Base-by-base conservation (phyloP, 78 protist species). In the Acrasis kona region DNA sequence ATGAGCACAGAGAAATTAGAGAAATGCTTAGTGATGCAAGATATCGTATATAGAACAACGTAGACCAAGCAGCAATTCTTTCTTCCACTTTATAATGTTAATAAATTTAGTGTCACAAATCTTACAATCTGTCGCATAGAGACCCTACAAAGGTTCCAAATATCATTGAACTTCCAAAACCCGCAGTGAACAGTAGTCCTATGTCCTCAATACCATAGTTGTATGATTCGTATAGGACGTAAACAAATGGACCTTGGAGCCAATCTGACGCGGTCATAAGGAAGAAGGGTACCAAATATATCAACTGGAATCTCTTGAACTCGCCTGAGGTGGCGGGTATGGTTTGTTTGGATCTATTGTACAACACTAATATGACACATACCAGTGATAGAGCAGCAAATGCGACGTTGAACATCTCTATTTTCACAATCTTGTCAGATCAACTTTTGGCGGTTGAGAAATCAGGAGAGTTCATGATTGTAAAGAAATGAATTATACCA, bases 181-280 rank as follows among this genome's bases (percentile, higher is more conserved):
- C 99, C 7, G 76, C 85, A 4, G 95, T 42, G 70, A 93, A 96
- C 28, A 96, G 81, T 29, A 35, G 42, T 27, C 87, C 95, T 41
- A 93, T 95, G 38, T 84, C 87, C 28, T 57, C 50, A 42, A 10
- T 36, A 0, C n/a, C 5, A 65, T 78, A 87, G 42, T 95, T 96
- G 81, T 94, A 92, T 3, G 76, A 35, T 39, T 82, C 79, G 75
- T 96, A 96, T 27, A 96, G 85, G 9, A 79, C 86, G 74, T 96
- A 96, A 50, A 96, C 92, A 70, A 94, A 94, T 5, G 97, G 96
- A 0, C 98, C 98, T n/a, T 92, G 94, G 72, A 92, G 74, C 96
- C 96, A 92, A 83, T 92, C 96, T 10, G 91, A 50, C 27, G 7
- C 4, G 69, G 39, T 80, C 66, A 38, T 78, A 10, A 70, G 74